phyloP scores from a whole-genome alignment of 2,329 filamentous ascomycete species.

The Xylaria sp. region DNA sequence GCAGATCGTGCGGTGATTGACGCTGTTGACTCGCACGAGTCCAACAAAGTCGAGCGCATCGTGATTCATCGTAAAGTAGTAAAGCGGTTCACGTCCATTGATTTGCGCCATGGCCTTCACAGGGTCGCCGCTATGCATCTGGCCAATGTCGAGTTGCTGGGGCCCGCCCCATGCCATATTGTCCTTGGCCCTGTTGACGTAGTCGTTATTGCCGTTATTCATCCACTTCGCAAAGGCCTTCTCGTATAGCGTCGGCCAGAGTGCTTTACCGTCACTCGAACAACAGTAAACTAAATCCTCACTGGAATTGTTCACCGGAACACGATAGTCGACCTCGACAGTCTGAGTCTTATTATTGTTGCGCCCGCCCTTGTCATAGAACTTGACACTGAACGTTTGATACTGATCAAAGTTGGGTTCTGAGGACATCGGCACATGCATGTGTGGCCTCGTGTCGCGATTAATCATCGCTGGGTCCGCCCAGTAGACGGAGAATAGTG shows the following conservation, averaged over 20 bases:
- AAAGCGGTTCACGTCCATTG: conserved; percentile 35
- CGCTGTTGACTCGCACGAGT: conserved; percentile 36
- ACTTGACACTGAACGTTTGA: conserved; percentile 31
- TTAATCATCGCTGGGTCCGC: conserved; percentile 39
- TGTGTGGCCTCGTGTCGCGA: conserved; percentile 22
- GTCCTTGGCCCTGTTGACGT: background rate
- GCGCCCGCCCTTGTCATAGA: conserved; percentile 42
- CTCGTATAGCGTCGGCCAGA: conserved; percentile 44
- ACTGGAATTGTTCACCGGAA: conserved; percentile 41
- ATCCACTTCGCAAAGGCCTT: conserved; percentile 46
- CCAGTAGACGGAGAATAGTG: conserved; percentile 43
- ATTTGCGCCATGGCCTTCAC: conserved; percentile 43
- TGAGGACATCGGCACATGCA: conserved; percentile 17
- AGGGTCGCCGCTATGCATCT: conserved; percentile 38
- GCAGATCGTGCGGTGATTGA: conserved; percentile 41
- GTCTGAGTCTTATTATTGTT: conserved; percentile 37
- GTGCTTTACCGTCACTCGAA: conserved; percentile 37
- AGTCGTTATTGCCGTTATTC: conserved; percentile 20
- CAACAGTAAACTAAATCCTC: conserved; percentile 40
- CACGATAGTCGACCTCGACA: conserved; percentile 40
- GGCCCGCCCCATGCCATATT: conserved; percentile 11
- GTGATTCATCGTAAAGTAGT: conserved; percentile 34
- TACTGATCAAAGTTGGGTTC: conserved; percentile 1
- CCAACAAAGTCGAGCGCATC: conserved; percentile 34
- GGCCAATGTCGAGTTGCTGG: conserved; percentile 38